Evolutionary conservation across 371 early-diverging fungal species (phyloP).

Genomic region (Parasitella parasitica): DNA sequence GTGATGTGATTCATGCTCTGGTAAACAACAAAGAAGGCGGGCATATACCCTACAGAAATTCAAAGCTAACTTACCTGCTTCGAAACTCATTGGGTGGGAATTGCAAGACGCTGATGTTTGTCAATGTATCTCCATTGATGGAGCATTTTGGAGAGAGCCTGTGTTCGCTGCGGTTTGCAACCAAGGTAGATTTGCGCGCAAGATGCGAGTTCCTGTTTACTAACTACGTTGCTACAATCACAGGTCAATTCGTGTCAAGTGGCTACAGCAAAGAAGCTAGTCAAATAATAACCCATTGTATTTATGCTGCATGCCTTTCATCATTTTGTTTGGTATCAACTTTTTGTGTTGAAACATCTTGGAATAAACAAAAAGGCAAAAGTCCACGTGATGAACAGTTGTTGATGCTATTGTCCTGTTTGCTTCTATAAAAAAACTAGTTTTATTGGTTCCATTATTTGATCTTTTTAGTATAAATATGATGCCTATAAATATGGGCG

Average conservation of each 20-base stretch:
- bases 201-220: too few relatives aligned
- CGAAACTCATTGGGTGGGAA: slow-evolving; percentile 92
- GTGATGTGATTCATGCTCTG: slow-evolving; percentile 94
- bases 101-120: slow-evolving; percentile 98
- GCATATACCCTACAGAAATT: slow-evolving; percentile 97
- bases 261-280: slow-evolving; percentile 6
- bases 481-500: background rate
- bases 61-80: slow-evolving; percentile 93
- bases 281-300: background rate
- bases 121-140: slow-evolving; percentile 86
- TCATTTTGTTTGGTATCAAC: background rate
- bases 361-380: background rate
- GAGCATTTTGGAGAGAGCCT: slow-evolving; percentile 85
- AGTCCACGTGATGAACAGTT: background rate
- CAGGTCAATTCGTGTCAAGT: slow-evolving; percentile 20
- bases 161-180: slow-evolving; percentile 95
- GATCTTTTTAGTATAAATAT: background rate
- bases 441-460: background rate
- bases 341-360: background rate
- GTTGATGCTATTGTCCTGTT: background rate
- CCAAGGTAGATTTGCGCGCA: slow-evolving; percentile 70
- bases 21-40: slow-evolving; percentile 71
- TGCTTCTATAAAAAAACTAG: background rate
- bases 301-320: background rate
- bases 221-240: too few relatives aligned